Conservation (phyloP, 2,329 filamentous ascomycete species). For the Botrytis porri region DNA sequence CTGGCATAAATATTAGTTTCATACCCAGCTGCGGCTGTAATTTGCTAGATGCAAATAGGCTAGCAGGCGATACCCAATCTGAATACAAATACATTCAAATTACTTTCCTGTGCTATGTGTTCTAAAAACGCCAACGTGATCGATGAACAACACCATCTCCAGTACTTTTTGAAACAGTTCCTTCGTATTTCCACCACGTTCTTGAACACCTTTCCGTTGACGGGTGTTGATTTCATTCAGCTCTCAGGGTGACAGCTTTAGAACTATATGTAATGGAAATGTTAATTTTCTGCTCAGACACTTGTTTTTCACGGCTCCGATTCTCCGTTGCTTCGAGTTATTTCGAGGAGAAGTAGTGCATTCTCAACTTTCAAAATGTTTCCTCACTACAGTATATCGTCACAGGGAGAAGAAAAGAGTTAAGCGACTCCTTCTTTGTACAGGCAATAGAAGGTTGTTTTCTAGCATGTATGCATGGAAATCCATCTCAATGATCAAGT, state of each 20-base stretch:
- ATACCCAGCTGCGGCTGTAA: slow-evolving; percentile 10
- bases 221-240: neutral
- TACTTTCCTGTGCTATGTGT: neutral
- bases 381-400: neutral
- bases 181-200: neutral
- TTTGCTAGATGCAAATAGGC: slow-evolving; percentile 9
- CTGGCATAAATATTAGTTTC: slow-evolving; percentile 11
- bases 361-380: neutral
- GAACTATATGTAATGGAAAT: neutral
- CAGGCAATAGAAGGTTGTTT: neutral
- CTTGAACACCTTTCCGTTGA: neutral
- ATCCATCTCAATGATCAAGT: neutral
- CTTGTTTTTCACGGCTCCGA: neutral
- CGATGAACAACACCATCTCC: neutral
- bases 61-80: slow-evolving; percentile 16
- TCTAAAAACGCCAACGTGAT: neutral
- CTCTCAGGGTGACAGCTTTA: neutral
- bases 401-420: neutral
- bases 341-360: neutral
- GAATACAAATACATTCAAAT: slow-evolving; percentile 8
- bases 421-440: neutral
- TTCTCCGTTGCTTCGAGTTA: neutral
- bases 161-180: neutral
- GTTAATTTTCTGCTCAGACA: neutral
- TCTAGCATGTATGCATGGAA: neutral